A percentile compares a stretch with the other conserved stretches of the same genome.
These are phyloP conservation scores for Typha latifolia DNA, from an alignment of 176 grass and related monocot genomes.

Conservation along the genomic window DNA sequence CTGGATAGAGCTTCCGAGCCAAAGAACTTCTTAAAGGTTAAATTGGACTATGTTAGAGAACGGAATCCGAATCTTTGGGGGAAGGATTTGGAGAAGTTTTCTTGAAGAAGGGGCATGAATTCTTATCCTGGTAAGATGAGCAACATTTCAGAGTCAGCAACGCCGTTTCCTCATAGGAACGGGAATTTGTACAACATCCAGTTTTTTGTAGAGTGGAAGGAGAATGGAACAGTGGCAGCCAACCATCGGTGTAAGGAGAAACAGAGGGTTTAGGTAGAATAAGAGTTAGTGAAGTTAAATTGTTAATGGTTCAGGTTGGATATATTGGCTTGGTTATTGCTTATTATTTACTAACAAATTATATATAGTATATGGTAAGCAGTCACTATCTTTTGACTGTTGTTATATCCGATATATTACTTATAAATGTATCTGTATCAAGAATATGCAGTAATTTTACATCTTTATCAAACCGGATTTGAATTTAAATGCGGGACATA, in stretches of 20 bases:
- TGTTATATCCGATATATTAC: no score
- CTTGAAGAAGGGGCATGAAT: slow-evolving; percentile 29
- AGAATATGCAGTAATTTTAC: no score
- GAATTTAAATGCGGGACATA: no score
- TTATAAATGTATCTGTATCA: no score
- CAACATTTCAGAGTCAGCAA: slow-evolving; percentile 27
- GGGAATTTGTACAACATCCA: slow-evolving; percentile 55
- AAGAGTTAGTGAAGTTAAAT: no score
- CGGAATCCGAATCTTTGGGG: slow-evolving; percentile 15
- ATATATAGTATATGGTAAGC: no score
- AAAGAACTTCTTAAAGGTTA: slow-evolving; percentile 54
- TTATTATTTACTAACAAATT: no score
- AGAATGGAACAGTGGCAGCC: neutral
- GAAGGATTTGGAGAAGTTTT: slow-evolving; percentile 16
- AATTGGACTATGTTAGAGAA: slow-evolving; percentile 49
- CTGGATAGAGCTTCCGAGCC: slow-evolving; percentile 41
- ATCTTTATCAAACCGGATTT: no score
- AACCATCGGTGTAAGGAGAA: neutral
- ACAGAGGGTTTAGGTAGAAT: neutral
- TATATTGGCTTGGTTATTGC: no score
- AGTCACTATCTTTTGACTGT: no score
- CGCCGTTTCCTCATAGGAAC: slow-evolving; percentile 53
- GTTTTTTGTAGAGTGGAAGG: neutral
- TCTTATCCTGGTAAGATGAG: slow-evolving; percentile 48
- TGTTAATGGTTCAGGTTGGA: no score